Evolutionary conservation across 2,329 filamentous ascomycete genomes (phyloP), one percentile per base, ranked within the genome.

Genomic region (Pestalotiopsis sp.): DNA sequence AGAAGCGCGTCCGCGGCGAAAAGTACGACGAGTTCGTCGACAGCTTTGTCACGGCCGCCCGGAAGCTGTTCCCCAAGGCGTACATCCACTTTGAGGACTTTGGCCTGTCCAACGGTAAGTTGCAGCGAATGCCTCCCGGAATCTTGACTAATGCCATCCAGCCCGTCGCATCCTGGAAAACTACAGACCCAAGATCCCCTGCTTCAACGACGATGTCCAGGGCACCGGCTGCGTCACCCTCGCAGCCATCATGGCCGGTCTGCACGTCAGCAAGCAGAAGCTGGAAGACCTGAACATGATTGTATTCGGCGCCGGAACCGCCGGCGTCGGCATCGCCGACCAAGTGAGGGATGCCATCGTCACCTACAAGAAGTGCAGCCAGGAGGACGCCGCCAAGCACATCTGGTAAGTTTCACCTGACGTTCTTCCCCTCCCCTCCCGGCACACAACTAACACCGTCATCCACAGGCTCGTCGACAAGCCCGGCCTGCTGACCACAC

Each of bases 21-120:
- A 80, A 89, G 73, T 97, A 97, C 75, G 92, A 95, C 75, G 79
- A 87, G 0, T 93, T 97, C 70, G 88, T 97, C 1, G 91, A 93
- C 60, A 87, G 81, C 0, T 97, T 97, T 75, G 88, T 97, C 9
- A 82, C 85, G 65, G 85, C 89, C 0, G 91, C 91, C 0, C 84
- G 90, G 59, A 89, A 91, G 73, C 84, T 90, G 1, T 97, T 91
- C 70, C 94, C 94, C 0, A 90, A 86, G 60, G 93, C 94, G 0
- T 95, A 95, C 74, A 91, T 97, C 23, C 94, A 97, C 75, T 97
- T 97, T 74, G 93, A 97, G 75, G 94, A 97, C 76, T 97, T 97
- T 81, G 94, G 93, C 0, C 81, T 97, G 0, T 79, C 80, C 1
- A 97, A 97, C 75, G 88, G 87, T 87, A 70, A 71, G 80, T 70